Conservation (phyloP, 768 basidiomycete species). For the Gymnopilus junonius region DNA sequence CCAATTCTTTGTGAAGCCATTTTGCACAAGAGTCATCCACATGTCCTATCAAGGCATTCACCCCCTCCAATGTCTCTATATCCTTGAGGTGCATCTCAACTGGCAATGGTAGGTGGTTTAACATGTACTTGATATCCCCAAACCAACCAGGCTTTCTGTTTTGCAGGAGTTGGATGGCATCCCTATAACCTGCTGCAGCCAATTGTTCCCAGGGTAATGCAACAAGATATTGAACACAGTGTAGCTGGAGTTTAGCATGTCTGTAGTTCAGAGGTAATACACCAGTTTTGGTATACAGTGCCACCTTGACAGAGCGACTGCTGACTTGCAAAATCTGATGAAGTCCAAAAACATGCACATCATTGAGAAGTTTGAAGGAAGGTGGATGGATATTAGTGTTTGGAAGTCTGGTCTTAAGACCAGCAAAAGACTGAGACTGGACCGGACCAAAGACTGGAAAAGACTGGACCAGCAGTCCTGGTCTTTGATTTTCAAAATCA, state of each 20-base stretch:
- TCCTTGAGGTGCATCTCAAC: not conserved
- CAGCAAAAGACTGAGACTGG: too few relatives aligned
- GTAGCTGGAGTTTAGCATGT: too few relatives aligned
- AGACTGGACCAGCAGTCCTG: too few relatives aligned
- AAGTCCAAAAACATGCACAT: not conserved
- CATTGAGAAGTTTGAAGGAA: not conserved
- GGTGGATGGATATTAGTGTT: too few relatives aligned
- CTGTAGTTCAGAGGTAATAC: not conserved
- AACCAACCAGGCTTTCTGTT: not conserved
- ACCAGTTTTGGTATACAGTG: conserved; percentile 1
- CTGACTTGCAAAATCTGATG: not conserved
- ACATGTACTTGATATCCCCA: not conserved
- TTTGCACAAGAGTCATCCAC: not conserved
- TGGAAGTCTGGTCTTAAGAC: too few relatives aligned
- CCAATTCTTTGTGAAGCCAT: not conserved
- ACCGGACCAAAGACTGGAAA: too few relatives aligned
- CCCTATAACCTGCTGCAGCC: not conserved
- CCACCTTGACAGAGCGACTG: not conserved
- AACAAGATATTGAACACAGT: not conserved
- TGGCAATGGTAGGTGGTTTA: not conserved
- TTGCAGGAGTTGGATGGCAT: not conserved
- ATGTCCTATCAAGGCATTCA: not conserved
- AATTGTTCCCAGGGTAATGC: not conserved
- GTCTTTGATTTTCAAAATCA: too few relatives aligned
- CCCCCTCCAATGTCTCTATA: not conserved